Conservation (phyloP, 192 early-diverging fungal genomes). For the Coemansia sp. region DNA sequence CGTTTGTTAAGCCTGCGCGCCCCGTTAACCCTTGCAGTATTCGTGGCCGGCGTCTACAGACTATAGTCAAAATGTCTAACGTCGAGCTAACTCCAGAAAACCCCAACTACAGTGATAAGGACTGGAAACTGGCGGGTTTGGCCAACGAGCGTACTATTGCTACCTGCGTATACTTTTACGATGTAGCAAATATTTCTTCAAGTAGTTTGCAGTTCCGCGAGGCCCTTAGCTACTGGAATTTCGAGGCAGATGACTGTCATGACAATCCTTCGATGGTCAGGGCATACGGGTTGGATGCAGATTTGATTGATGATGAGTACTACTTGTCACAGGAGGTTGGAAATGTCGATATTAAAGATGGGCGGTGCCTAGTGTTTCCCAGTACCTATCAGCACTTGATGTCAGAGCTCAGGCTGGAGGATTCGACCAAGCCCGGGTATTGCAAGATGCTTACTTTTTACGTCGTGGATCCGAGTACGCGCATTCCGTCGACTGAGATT, state of each 20-base stretch:
- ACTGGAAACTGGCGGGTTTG: slow-evolving; percentile 66
- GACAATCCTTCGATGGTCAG: not conserved
- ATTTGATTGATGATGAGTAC: slow-evolving; percentile 20
- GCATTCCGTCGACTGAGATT: slow-evolving; percentile 59
- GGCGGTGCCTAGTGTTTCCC: slow-evolving; percentile 70
- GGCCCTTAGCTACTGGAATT: not conserved
- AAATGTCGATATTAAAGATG: slow-evolving; percentile 48
- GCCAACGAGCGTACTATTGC: no score
- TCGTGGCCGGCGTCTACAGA: slow-evolving; percentile 54
- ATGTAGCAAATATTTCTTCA: slow-evolving; percentile 67
- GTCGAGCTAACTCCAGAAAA: slow-evolving; percentile 68
- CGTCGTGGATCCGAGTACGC: slow-evolving; percentile 64
- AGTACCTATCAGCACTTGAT: slow-evolving; percentile 75
- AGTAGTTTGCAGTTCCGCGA: slow-evolving; percentile 62
- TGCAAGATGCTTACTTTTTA: slow-evolving; percentile 73
- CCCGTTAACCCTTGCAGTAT: slow-evolving; percentile 28
- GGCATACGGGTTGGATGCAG: slow-evolving; percentile 37
- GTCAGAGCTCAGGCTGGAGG: slow-evolving; percentile 60
- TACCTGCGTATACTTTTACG: no score
- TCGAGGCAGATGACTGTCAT: not conserved
- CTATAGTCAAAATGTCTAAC: slow-evolving; percentile 73
- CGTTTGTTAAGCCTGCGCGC: slow-evolving; percentile 33
- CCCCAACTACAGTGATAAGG: slow-evolving; percentile 54
- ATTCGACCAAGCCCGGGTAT: slow-evolving; percentile 63
- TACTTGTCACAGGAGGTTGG: slow-evolving; percentile 47